These are phyloP conservation scores for Chlorella sp. DNA, from an alignment of 139 green algal genomes.

Conservation along the genomic window DNA sequence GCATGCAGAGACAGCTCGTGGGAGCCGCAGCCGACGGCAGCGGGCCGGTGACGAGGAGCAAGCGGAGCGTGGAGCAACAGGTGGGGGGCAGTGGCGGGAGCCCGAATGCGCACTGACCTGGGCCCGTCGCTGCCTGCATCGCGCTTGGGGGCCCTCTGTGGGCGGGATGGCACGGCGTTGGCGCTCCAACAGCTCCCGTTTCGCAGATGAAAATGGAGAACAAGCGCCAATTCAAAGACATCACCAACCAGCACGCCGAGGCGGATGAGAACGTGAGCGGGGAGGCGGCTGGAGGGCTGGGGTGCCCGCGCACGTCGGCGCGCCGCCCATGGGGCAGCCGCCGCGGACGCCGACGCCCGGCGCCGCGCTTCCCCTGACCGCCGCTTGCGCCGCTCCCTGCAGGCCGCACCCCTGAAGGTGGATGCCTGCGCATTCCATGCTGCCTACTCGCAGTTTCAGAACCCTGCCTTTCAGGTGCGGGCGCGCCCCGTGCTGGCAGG, in stretches of 20 bases:
- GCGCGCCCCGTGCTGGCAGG: no score
- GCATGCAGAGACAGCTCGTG: no score
- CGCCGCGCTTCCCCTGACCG: background rate
- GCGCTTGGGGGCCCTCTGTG: no score
- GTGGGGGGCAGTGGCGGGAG: no score
- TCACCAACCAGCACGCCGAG: slow-evolving; percentile 33
- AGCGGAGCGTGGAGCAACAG: no score
- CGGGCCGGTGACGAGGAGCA: no score
- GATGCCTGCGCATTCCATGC: background rate
- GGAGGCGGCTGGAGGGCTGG: background rate
- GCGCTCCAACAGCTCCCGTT: background rate
- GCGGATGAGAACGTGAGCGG: background rate
- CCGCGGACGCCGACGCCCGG: no score
- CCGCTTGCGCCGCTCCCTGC: background rate
- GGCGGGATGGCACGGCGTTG: no score
- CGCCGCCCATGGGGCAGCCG: background rate
- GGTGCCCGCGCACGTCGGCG: background rate
- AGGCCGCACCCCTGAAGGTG: background rate
- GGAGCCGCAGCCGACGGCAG: no score
- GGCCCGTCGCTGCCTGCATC: no score
- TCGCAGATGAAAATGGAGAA: background rate
- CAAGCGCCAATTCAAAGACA: slow-evolving; percentile 34
- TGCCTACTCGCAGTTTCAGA: background rate
- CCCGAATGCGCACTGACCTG: no score
- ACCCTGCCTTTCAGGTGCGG: background rate